phyloP scores from a whole-genome alignment of 2,329 filamentous ascomycete genomes.

The Fusarium sp. region DNA sequence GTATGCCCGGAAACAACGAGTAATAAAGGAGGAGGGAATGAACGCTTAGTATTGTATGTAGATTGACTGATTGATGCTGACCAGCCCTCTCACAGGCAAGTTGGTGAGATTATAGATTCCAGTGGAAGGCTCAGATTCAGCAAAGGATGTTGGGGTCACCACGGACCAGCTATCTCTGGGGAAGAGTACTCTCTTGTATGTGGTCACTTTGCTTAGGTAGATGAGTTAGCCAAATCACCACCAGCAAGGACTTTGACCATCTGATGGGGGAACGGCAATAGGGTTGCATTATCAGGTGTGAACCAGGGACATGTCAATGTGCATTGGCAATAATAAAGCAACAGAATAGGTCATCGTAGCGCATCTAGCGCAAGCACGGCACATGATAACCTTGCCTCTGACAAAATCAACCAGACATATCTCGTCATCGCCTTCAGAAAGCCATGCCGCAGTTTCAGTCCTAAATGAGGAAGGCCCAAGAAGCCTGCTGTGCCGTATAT shows the following conservation, averaged over 20 bases:
- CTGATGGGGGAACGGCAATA: slow-evolving; percentile 34
- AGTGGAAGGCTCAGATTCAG: slow-evolving; percentile 11
- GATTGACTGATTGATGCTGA: slow-evolving; percentile 14
- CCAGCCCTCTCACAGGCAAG: slow-evolving; percentile 6
- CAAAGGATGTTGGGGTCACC: slow-evolving; percentile 16
- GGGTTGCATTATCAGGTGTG: slow-evolving; percentile 39
- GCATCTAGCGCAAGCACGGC: slow-evolving; percentile 29
- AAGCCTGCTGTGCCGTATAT: slow-evolving; percentile 18
- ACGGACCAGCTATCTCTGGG: slow-evolving; percentile 31
- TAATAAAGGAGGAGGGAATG: neutral
- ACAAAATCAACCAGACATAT: slow-evolving; percentile 20
- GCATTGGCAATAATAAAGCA: slow-evolving; percentile 31
- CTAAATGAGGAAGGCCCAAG: slow-evolving; percentile 6
- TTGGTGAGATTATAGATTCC: slow-evolving; percentile 8
- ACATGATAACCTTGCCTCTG: slow-evolving; percentile 22
- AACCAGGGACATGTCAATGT: slow-evolving; percentile 35
- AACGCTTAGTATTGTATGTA: slow-evolving; percentile 5
- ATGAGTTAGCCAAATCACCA: slow-evolving; percentile 17
- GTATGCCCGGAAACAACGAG: slow-evolving; percentile 14
- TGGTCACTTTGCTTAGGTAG: slow-evolving; percentile 6
- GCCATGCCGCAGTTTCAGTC: slow-evolving; percentile 19
- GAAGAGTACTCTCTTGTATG: slow-evolving; percentile 36
- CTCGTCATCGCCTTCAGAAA: slow-evolving; percentile 27
- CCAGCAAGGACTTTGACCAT: slow-evolving; percentile 7
- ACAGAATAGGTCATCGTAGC: slow-evolving; percentile 22